These are phyloP conservation scores for Abrus pulchellus DNA, from an alignment of 306 rosid species.

Conservation along the genomic window DNA sequence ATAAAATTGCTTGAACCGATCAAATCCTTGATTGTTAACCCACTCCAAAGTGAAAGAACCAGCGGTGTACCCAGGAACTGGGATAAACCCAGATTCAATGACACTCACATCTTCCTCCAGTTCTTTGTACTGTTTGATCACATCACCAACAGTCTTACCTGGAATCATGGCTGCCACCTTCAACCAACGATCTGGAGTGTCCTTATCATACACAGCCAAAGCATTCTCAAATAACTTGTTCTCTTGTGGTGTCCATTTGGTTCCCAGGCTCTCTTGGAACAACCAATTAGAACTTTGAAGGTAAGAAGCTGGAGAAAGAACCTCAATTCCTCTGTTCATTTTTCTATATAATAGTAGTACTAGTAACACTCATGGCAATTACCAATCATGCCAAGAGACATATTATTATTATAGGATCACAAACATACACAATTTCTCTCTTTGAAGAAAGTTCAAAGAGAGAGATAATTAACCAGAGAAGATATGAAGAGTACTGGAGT, in stretches of 20 bases:
- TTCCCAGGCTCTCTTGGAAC: slow-evolving; percentile 66
- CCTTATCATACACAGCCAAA: slow-evolving; percentile 67
- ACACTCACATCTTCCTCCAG: slow-evolving; percentile 77
- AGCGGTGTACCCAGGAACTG: slow-evolving; percentile 63
- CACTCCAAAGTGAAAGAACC: slow-evolving; percentile 73
- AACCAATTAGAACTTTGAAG: slow-evolving; percentile 73
- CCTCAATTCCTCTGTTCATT: slow-evolving; percentile 64
- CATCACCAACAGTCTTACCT: slow-evolving; percentile 79
- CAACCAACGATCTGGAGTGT: slow-evolving; percentile 78
- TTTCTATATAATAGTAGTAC: slow-evolving; percentile 11
- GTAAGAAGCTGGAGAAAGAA: slow-evolving; percentile 69
- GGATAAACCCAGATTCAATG: slow-evolving; percentile 78
- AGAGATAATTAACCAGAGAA: slow-evolving; percentile 49
- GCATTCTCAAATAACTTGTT: slow-evolving; percentile 82
- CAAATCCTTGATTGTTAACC: slow-evolving; percentile 64
- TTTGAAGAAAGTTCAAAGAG: slow-evolving; percentile 49
- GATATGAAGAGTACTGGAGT: slow-evolving; percentile 56
- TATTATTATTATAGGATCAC: slow-evolving; percentile 4
- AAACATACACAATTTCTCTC: slow-evolving; percentile 12
- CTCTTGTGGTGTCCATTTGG: slow-evolving; percentile 78
- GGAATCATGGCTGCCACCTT: slow-evolving; percentile 75
- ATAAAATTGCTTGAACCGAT: slow-evolving; percentile 63
- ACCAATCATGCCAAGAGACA: slow-evolving; percentile 40
- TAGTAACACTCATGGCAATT: slow-evolving; percentile 37
- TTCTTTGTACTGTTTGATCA: slow-evolving; percentile 74